Evolutionary conservation across 2,329 filamentous ascomycete genomes (phyloP).

Genomic region (Aureobasidium musti): DNA sequence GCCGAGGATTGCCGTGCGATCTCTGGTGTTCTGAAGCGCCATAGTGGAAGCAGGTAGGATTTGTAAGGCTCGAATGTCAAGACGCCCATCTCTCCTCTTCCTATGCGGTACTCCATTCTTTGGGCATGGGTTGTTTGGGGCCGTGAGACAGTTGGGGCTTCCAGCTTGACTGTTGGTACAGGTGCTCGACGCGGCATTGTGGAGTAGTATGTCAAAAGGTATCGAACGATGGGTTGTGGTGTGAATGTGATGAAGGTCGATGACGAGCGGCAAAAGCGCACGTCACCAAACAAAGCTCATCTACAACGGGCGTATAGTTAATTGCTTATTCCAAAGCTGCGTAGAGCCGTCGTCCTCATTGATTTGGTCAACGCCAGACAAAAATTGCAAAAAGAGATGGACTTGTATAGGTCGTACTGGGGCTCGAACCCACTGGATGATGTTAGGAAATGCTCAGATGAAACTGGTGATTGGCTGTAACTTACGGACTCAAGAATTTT

Average conservation of each 20-base stretch:
- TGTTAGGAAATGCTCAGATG: neutral
- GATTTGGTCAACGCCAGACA: too few relatives aligned
- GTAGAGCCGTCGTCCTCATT: neutral
- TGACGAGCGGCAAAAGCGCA: neutral
- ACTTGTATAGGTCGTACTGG: conserved; percentile 12
- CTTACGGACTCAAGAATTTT: conserved; percentile 22
- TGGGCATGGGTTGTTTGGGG: conserved; percentile 38
- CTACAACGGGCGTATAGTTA: neutral
- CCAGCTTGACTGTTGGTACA: neutral
- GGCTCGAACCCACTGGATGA: conserved; percentile 21
- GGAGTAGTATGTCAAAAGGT: neutral
- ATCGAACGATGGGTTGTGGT: neutral
- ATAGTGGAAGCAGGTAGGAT: conserved; percentile 59
- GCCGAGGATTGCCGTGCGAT: conserved; percentile 56
- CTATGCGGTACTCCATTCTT: conserved; percentile 59
- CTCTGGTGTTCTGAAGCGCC: conserved; percentile 59
- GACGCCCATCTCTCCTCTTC: conserved; percentile 62
- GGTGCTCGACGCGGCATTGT: conserved; percentile 25
- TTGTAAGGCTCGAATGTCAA: conserved; percentile 67
- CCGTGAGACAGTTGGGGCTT: neutral
- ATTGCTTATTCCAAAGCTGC: neutral
- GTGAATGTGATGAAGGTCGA: neutral
- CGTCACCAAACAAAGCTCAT: neutral
- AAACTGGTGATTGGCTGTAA: neutral
- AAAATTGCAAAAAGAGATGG: neutral